Conservation (phyloP, 352 stramenopile species). For the Plasmopara muralis region DNA sequence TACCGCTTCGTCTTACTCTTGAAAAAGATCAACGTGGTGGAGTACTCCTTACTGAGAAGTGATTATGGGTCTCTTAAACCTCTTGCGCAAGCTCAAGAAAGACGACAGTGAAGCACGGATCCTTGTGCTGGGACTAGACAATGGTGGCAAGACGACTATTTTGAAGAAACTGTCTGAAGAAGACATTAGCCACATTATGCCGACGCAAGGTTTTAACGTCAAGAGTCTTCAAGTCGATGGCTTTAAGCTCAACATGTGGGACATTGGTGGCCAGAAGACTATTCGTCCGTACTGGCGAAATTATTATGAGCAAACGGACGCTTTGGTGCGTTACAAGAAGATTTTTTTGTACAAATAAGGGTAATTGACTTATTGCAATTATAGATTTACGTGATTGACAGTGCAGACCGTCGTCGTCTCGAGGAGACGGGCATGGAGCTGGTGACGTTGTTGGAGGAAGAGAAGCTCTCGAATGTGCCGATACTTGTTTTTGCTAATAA, state of each 20-base stretch:
- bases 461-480: slow-evolving; percentile 90
- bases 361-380: neutral
- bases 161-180: slow-evolving; percentile 95
- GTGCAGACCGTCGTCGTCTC: no score
- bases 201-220: slow-evolving; percentile 95
- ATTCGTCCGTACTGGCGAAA: no score
- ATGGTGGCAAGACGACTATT: slow-evolving; percentile 54
- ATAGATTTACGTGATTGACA: slow-evolving; percentile 65
- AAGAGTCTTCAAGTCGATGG: slow-evolving; percentile 51
- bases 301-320: slow-evolving; percentile 57
- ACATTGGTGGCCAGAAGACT: no score
- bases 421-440: slow-evolving; percentile 48
- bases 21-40: slow-evolving; percentile 29
- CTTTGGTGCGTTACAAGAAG: slow-evolving; percentile 41
- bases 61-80: slow-evolving; percentile 89
- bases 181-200: slow-evolving; percentile 90
- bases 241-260: no score
- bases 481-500: slow-evolving; percentile 97
- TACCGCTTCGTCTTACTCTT: slow-evolving; percentile 23
- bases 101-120: slow-evolving; percentile 91
- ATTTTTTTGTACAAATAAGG: neutral
- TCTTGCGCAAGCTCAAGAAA: slow-evolving; percentile 95
- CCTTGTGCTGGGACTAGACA: slow-evolving; percentile 94
- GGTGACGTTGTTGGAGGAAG: slow-evolving; percentile 89
- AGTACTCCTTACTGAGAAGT: slow-evolving; percentile 1